Conservation (phyloP, 1,284 basidiomycete genomes). For the Fomes fomentarius region DNA sequence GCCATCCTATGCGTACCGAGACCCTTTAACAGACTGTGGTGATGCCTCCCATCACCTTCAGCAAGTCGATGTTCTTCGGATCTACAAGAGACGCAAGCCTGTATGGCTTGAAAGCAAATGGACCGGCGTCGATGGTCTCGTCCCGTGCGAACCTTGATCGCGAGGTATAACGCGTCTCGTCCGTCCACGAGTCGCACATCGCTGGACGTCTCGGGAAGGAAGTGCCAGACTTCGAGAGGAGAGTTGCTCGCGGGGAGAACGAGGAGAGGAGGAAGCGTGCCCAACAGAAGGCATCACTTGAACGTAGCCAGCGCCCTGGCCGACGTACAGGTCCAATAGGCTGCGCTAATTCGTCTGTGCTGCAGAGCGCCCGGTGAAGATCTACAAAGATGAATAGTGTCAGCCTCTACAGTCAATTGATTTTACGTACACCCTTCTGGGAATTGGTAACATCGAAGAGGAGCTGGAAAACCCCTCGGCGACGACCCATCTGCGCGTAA, state of each 20-base stretch:
- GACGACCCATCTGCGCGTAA: constrained; percentile 57
- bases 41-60: constrained; percentile 79
- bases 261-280: constrained; percentile 55
- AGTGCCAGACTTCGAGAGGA: constrained; percentile 62
- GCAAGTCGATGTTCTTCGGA: constrained; percentile 76
- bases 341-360: constrained; percentile 56
- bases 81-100: constrained; percentile 88
- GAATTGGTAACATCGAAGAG: constrained; percentile 56
- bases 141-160: constrained; percentile 62
- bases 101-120: constrained; percentile 75
- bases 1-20: constrained; percentile 71
- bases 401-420: too few relatives aligned
- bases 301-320: constrained; percentile 57
- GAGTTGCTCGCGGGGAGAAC: constrained; percentile 52
- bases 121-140: constrained; percentile 66
- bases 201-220: constrained; percentile 57
- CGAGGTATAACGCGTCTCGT: too few relatives aligned
- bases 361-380: constrained; percentile 58
- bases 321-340: constrained; percentile 61
- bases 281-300: constrained; percentile 57
- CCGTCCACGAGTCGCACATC: too few relatives aligned
- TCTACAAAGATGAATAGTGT: constrained; percentile 33
- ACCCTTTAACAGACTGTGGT: constrained; percentile 67
- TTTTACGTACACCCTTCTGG: constrained; percentile 39
- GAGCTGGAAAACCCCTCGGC: constrained; percentile 47